Conservation (phyloP, 2,329 filamentous ascomycete genomes). For the Aspergillus fructus region DNA sequence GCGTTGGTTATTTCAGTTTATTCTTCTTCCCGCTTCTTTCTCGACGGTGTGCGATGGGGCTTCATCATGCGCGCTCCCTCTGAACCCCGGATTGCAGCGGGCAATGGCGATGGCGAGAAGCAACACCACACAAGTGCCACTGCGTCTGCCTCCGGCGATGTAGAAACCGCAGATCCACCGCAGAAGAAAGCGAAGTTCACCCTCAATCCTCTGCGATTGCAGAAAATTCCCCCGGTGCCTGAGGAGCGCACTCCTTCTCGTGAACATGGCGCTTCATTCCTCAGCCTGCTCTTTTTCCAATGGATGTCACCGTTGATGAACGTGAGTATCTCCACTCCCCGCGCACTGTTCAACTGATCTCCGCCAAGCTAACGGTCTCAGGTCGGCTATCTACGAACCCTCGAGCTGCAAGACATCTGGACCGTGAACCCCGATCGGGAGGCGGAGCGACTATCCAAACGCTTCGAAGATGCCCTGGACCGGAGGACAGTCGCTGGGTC, state of each 20-base stretch:
- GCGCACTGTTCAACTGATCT: too few relatives aligned
- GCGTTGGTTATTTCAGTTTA: neutral
- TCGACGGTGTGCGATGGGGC: neutral
- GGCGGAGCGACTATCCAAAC: slow-evolving; percentile 67
- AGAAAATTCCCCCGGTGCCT: slow-evolving; percentile 56
- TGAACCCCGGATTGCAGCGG: neutral
- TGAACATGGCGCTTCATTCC: slow-evolving; percentile 71
- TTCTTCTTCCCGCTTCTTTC: neutral
- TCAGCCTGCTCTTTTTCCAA: slow-evolving; percentile 76
- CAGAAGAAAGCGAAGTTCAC: neutral
- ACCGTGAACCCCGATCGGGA: slow-evolving; percentile 77
- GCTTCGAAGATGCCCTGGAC: slow-evolving; percentile 67
- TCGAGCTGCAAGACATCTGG: slow-evolving; percentile 87
- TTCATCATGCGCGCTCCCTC: neutral
- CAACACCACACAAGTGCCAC: neutral
- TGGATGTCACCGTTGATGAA: slow-evolving; percentile 91
- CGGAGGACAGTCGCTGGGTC: slow-evolving; percentile 66
- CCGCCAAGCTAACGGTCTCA: slow-evolving; percentile 31
- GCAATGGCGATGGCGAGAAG: neutral
- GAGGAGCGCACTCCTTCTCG: slow-evolving; percentile 56
- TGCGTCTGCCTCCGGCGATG: neutral
- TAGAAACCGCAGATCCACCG: neutral
- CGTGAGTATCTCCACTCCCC: slow-evolving; percentile 46
- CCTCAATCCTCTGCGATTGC: slow-evolving; percentile 48
- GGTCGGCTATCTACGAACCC: slow-evolving; percentile 79